These are phyloP conservation scores for Pichia phayaonensis DNA, from an alignment of 805 yeast species.

Conservation along the genomic window DNA sequence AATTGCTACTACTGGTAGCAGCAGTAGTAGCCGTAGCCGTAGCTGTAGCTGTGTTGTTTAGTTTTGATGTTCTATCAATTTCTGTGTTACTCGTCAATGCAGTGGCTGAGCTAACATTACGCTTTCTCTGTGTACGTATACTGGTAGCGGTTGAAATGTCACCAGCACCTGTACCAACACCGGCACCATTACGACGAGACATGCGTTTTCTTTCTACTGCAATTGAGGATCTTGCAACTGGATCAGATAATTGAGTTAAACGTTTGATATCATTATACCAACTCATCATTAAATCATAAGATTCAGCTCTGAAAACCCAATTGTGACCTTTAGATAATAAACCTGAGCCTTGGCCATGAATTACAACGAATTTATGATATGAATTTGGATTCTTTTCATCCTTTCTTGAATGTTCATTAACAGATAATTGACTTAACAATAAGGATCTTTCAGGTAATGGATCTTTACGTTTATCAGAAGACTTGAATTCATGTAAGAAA, in stretches of 20 bases:
- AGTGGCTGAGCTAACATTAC: constrained; percentile 11
- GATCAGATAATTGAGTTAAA: constrained; percentile 56
- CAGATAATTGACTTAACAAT: constrained; percentile 67
- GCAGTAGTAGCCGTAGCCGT: neutral
- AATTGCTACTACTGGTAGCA: neutral
- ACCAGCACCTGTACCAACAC: constrained; percentile 9
- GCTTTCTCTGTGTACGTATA: constrained; percentile 13
- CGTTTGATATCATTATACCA: constrained; percentile 79
- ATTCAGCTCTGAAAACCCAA: constrained; percentile 91
- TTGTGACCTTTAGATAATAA: constrained; percentile 76
- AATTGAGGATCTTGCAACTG: constrained; percentile 47
- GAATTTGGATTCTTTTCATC: constrained; percentile 49
- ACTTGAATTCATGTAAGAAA: constrained; percentile 83
- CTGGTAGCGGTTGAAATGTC: constrained; percentile 25
- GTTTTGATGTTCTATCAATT: neutral
- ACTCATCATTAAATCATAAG: constrained; percentile 66
- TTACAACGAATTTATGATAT: constrained; percentile 69
- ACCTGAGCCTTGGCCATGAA: constrained; percentile 67
- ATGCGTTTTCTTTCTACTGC: constrained; percentile 28
- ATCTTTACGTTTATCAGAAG: constrained; percentile 74
- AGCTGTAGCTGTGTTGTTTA: neutral
- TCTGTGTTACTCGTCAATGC: constrained; percentile 15
- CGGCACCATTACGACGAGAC: constrained; percentile 5
- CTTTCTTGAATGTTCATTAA: constrained; percentile 74
- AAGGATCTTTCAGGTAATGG: constrained; percentile 78